Percentiles rank a stretch among this genome's conserved stretches.
Evolutionary conservation across 306 rosid genomes (phyloP).

Genomic region (Casuarina glauca): DNA sequence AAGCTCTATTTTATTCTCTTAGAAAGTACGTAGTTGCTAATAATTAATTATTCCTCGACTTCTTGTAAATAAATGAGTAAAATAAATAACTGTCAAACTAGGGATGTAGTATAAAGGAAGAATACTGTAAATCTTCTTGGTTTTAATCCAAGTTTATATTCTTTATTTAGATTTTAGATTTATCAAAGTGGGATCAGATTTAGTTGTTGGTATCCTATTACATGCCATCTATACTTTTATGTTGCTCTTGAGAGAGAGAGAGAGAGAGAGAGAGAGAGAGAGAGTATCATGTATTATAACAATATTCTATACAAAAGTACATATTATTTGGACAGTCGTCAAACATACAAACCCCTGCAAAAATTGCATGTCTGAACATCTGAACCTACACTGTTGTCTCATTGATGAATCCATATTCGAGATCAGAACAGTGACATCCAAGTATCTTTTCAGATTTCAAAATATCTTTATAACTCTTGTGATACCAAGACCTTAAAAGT

Average conservation of each 20-base stretch:
- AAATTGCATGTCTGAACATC: background rate
- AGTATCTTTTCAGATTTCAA: background rate
- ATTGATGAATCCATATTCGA: background rate
- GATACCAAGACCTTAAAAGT: background rate
- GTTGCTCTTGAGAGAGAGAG: too few relatives aligned
- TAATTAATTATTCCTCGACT: background rate
- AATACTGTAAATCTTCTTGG: background rate
- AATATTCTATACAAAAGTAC: too few relatives aligned
- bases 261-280: too few relatives aligned
- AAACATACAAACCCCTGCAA: background rate
- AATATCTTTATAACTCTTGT: background rate
- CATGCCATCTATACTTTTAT: too few relatives aligned
- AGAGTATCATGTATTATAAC: too few relatives aligned
- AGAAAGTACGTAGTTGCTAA: background rate
- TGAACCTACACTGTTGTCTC: background rate
- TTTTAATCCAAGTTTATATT: background rate
- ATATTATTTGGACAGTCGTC: background rate
- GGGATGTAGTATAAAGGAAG: background rate
- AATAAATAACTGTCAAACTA: too few relatives aligned
- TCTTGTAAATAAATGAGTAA: background rate
- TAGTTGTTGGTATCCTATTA: too few relatives aligned
- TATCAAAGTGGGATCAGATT: background rate
- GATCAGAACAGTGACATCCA: background rate
- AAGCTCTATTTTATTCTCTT: conserved; percentile 13
- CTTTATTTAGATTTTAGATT: background rate